Evolutionary conservation across 768 basidiomycete genomes (phyloP), one percentile per base, ranked within the genome.

Genomic region (Sistotremastrum suecicum): DNA sequence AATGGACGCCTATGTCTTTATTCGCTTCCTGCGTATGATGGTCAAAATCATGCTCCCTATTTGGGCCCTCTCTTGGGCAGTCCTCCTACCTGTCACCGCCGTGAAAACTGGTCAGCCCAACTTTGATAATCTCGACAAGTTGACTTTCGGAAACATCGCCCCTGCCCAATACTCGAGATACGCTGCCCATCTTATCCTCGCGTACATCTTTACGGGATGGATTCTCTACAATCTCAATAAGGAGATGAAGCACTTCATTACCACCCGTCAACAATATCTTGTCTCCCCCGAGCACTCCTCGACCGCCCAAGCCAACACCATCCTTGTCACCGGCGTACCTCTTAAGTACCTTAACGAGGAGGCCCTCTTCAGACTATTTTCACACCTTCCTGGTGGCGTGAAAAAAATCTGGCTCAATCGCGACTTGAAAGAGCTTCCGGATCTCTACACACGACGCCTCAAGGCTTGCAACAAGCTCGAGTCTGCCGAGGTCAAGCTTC

Each of bases 351-450:
- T 97, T 44, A 78, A 79, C 36, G 80, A 82, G 52, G 62, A 68
- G 5, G 78, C 77, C 3, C 68, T 95, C 31, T 64, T 60, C 38
- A 67, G 74, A 42, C 63, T 94, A 7, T 94, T 87, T 61, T 72
- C 74, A n/a, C 72, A 75, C 47, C 71, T 97, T 3, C 94, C 95
- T 0, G 92, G 92, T 7, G 92, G 92, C 10, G 83, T 92, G 5
- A 80, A 79, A 58, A 76, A 78, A 51, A 78, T 99, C 35, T 99
- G 94, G 91, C 71, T 98, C 36, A 94, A 91, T 60, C 72, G 85
- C 42, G 75, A 97, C 56, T 68, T 97, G 31, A 87, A 87, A 59
- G 82, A 88, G 7, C 71, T 99, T 43, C 91, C 91, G 1, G 79
- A 83, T 37, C 56, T 87, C 12, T 84, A 86, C 54, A 78, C 91